phyloP scores from a whole-genome alignment of 139 green algal species.

The Mychonastes homosphaera region DNA sequence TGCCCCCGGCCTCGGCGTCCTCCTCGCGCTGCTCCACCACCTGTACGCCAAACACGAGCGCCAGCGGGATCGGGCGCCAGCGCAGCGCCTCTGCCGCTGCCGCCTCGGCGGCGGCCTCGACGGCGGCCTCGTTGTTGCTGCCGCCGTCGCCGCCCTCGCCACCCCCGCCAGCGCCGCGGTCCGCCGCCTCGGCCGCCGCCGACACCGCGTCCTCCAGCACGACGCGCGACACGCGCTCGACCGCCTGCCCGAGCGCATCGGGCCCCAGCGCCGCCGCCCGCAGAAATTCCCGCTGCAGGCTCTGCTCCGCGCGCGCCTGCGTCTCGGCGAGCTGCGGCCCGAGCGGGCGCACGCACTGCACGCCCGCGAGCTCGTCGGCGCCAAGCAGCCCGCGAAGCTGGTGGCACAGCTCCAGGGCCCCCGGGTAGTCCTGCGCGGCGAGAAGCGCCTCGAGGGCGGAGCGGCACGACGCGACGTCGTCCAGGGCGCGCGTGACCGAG shows the following conservation, averaged over 20 bases:
- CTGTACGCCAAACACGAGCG: too few species aligned
- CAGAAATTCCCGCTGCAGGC: constrained; percentile 41
- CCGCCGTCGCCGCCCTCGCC: too few species aligned
- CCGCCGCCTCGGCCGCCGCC: neutral
- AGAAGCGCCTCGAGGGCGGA: constrained; percentile 58
- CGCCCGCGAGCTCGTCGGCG: constrained; percentile 19
- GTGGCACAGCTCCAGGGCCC: constrained; percentile 59
- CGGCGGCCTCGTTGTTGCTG: too few species aligned
- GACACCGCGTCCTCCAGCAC: neutral
- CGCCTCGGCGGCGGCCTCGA: too few species aligned
- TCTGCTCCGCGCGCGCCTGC: constrained; percentile 20
- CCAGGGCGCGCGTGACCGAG: constrained; percentile 50
- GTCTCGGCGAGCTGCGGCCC: constrained; percentile 34
- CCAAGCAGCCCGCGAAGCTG: constrained; percentile 32
- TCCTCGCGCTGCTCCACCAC: too few species aligned
- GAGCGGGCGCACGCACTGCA: constrained; percentile 42
- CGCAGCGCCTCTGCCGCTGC: too few species aligned
- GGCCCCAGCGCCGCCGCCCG: constrained; percentile 8
- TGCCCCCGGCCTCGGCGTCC: too few species aligned
- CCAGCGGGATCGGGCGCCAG: too few species aligned
- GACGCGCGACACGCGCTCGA: neutral
- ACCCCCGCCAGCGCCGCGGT: constrained; percentile 4
- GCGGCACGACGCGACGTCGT: constrained; percentile 42
- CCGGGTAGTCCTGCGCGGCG: constrained; percentile 53
- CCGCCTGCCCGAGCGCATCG: neutral